These are phyloP conservation scores for Spinellus fusiger DNA, from an alignment of 192 early-diverging fungal species.

Conservation along the genomic window DNA sequence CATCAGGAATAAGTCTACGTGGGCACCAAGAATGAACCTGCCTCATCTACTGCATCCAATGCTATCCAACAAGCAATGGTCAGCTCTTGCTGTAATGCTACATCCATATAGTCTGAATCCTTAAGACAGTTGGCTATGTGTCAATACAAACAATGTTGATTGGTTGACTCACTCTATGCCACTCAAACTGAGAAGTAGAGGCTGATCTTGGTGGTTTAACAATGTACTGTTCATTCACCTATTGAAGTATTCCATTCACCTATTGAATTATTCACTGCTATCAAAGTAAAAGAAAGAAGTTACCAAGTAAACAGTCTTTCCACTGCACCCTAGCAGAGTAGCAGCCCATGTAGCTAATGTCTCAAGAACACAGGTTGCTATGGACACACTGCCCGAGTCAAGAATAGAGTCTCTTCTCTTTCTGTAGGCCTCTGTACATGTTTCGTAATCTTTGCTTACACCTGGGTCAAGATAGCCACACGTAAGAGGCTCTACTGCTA, in stretches of 20 bases:
- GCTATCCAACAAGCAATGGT: slow-evolving; percentile 33
- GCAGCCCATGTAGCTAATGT: slow-evolving; percentile 9
- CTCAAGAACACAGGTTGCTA: neutral
- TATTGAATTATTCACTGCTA: neutral
- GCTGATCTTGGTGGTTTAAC: slow-evolving; percentile 29
- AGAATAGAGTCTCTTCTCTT: slow-evolving; percentile 11
- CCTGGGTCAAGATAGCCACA: slow-evolving; percentile 26
- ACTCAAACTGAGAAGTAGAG: slow-evolving; percentile 18
- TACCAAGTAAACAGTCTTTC: slow-evolving; percentile 14
- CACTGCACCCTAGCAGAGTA: neutral
- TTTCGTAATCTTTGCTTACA: slow-evolving; percentile 11
- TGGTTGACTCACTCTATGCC: slow-evolving; percentile 26
- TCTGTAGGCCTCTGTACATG: slow-evolving; percentile 8
- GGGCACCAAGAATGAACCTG: neutral
- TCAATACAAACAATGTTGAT: neutral
- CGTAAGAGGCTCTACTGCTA: slow-evolving; percentile 19
- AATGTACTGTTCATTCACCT: slow-evolving; percentile 39
- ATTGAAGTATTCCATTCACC: neutral
- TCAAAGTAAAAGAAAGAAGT: neutral
- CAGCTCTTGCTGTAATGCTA: neutral
- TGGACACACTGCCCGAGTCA: neutral
- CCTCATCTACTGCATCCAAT: slow-evolving; percentile 22
- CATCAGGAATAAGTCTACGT: neutral
- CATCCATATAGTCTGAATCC: slow-evolving; percentile 27
- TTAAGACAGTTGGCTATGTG: neutral